phyloP scores from a whole-genome alignment of 805 yeast genomes.

The Metschnikowia shivogae region DNA sequence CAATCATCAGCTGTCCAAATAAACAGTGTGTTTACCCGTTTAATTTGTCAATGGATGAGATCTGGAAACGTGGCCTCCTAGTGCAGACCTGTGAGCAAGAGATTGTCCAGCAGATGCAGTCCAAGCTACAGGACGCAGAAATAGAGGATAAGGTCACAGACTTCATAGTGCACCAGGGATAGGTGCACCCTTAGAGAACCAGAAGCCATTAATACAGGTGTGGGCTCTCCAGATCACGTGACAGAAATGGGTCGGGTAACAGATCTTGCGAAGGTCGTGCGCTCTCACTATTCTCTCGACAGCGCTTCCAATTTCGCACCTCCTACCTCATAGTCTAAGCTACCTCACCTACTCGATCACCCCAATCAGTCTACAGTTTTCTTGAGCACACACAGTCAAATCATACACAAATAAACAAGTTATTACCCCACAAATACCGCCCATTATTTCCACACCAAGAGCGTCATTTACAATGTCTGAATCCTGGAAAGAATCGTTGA shows the following conservation, averaged over 20 bases:
- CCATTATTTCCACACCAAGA: neutral
- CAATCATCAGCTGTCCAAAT: conserved; percentile 27
- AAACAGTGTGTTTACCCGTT: conserved; percentile 31
- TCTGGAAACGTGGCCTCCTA: conserved; percentile 23
- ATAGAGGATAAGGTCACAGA: conserved; percentile 24
- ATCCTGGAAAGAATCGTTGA: conserved; percentile 68
- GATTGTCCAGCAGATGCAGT: conserved; percentile 25
- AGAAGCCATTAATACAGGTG: neutral
- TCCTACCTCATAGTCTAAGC: neutral
- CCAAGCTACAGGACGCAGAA: conserved; percentile 23
- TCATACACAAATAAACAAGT: neutral
- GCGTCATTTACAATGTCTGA: conserved; percentile 14
- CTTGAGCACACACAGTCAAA: neutral
- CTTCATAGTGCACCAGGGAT: conserved; percentile 18
- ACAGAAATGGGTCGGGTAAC: conserved; percentile 1
- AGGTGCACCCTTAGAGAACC: neutral
- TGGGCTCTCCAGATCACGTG: neutral
- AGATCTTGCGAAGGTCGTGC: conserved; percentile 4
- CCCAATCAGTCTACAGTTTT: neutral
- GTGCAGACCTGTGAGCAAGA: conserved; percentile 20
- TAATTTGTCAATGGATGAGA: conserved; percentile 26
- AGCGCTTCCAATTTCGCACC: conserved; percentile 3
- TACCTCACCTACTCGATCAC: neutral
- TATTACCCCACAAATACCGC: neutral
- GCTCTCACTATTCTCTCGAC: neutral